Base-by-base conservation (phyloP, 2,329 filamentous ascomycete species). In the Penicillium thymicola region DNA sequence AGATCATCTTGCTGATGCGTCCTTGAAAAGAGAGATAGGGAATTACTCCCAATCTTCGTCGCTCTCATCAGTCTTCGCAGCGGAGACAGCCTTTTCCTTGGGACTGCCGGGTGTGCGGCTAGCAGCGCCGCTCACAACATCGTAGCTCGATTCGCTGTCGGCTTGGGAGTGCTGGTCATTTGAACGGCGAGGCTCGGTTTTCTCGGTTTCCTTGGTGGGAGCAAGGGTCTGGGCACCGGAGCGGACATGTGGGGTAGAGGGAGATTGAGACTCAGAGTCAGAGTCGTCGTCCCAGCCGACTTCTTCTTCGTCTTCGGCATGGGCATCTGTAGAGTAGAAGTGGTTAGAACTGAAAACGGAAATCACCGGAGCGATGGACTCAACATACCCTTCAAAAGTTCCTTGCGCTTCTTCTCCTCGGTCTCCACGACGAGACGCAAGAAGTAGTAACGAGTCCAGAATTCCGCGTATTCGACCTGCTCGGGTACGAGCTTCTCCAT, bases 401-500 rank as follows among this genome's bases (percentile, higher is more conserved):
- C 94, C 66, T 89, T 87, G 72, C 94, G 83, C 73, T 90, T 86
- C 68, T 89, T 87, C 77, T 99, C 94, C 56, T 96, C 92, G 27
- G 89, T 92, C 78, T 97, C 93, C 61, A 99, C 89, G 16, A 94
- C 90, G 69, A 95, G 89, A 67, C 93, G 83, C 61, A 97, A 78
- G 79, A 96, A 99, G 73, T 97, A 97, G 76, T 99, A 99, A 54
- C 94, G 83, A 71, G 84, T 89, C 93, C 94, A 99, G 72, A 99
- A 99, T 51, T 89, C 84, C 51, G 80, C 82, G 69, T 99, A 99
- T 34, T 92, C 83, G n/a, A 97, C 90, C 65, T 85, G 84, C 74
- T 92, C 92, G 1, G 94, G 94, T n/a, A 99, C 94, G 54, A 96
- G 79, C 77, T 89, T 92, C 82, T 97, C 94, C 93, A 99, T 97